phyloP scores from a whole-genome alignment of 1,139 yeast genomes.

The Kodamaea ohmeri region DNA sequence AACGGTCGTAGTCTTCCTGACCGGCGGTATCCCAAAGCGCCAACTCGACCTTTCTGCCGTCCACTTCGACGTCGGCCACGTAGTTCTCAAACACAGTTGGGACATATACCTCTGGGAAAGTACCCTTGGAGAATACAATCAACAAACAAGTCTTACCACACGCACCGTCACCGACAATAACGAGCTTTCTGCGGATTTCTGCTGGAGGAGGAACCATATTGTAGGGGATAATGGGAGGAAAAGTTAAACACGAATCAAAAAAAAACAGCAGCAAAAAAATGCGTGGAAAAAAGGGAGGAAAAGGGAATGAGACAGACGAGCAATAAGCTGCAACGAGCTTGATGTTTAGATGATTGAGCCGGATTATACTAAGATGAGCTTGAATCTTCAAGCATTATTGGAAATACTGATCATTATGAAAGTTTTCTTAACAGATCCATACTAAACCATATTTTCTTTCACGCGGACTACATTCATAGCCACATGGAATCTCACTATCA shows the following conservation, averaged over 20 bases:
- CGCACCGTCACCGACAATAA: constrained; percentile 85
- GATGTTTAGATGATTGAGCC: too few species aligned
- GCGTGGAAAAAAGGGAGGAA: constrained; percentile 3
- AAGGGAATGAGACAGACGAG: not conserved
- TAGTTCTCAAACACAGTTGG: constrained; percentile 96
- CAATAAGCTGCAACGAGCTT: too few species aligned
- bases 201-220: constrained; percentile 54
- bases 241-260: constrained; percentile 7
- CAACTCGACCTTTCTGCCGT: constrained; percentile 90
- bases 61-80: constrained; percentile 91
- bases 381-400: too few species aligned
- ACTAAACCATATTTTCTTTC: too few species aligned
- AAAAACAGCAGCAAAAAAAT: constrained; percentile 5
- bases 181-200: constrained; percentile 75
- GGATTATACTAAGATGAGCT: too few species aligned
- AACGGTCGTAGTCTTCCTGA: constrained; percentile 94
- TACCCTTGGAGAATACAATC: constrained; percentile 88
- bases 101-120: constrained; percentile 93
- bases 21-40: constrained; percentile 99
- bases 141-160: constrained; percentile 84
- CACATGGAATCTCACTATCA: too few species aligned
- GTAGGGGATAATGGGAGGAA: constrained; percentile 10
- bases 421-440: too few species aligned
- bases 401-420: too few species aligned
- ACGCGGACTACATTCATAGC: too few species aligned